These are phyloP conservation scores for Entelexis sorbosivorans DNA, from an alignment of 1,139 yeast genomes.

Conservation along the genomic window DNA sequence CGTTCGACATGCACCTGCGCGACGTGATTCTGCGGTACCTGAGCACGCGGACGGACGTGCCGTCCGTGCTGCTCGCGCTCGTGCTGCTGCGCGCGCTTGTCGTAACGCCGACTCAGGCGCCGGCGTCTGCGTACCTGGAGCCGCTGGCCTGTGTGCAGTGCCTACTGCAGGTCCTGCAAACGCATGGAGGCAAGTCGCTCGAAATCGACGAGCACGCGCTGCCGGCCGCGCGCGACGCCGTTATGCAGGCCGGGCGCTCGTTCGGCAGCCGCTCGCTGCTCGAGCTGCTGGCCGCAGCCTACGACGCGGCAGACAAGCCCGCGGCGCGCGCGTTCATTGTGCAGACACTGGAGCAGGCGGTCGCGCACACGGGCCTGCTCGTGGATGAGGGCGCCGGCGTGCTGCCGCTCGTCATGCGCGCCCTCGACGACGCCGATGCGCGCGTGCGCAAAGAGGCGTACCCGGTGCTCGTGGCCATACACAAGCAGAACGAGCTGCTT, in stretches of 20 bases:
- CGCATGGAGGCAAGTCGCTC: slow-evolving; percentile 1
- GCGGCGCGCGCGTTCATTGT: neutral
- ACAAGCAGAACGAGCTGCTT: slow-evolving; percentile 13
- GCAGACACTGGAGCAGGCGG: neutral
- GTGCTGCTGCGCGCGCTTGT: slow-evolving; percentile 12
- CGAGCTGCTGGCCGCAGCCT: neutral
- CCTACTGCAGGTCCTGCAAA: neutral
- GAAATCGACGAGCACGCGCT: slow-evolving; percentile 11
- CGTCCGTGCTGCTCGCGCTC: neutral
- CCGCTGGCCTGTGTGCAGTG: slow-evolving; percentile 1
- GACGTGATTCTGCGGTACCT: slow-evolving; percentile 12
- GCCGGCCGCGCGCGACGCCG: slow-evolving; percentile 3
- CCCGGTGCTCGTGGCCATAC: slow-evolving; percentile 24
- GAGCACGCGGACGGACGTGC: neutral
- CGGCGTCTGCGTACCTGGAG: slow-evolving; percentile 10
- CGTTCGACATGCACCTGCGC: slow-evolving; percentile 14
- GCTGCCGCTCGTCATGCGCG: slow-evolving; percentile 4
- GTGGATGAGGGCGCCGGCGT: neutral
- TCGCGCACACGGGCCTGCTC: neutral
- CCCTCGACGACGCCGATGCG: slow-evolving; percentile 20
- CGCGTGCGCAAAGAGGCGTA: slow-evolving; percentile 28
- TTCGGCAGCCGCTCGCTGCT: slow-evolving; percentile 2
- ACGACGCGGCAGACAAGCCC: neutral
- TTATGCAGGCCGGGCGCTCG: neutral
- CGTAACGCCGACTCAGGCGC: neutral